Conservation (phyloP, 2,329 filamentous ascomycete species). For the Corynespora cassiicola region DNA sequence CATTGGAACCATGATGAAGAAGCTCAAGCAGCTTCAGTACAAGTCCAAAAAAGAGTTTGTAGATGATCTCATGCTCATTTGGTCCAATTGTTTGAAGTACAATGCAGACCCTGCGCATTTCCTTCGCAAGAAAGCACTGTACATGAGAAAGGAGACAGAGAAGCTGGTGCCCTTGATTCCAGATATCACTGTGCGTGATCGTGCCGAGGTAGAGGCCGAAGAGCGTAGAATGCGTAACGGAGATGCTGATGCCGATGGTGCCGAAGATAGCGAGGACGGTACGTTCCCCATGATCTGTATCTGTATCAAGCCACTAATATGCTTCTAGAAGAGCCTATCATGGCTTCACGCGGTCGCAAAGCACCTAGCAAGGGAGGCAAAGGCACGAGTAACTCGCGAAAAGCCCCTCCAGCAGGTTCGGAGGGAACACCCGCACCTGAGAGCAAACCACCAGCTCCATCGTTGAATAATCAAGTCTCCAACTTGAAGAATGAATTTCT, state of each 20-base stretch:
- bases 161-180: slow-evolving; percentile 95
- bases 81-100: slow-evolving; percentile 96
- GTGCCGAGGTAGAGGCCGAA: slow-evolving; percentile 83
- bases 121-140: slow-evolving; percentile 88
- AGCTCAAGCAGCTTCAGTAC: slow-evolving; percentile 73
- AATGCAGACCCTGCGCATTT: slow-evolving; percentile 90
- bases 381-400: slow-evolving; percentile 68
- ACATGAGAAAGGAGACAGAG: slow-evolving; percentile 97
- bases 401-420: slow-evolving; percentile 73
- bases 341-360: slow-evolving; percentile 93
- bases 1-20: slow-evolving; percentile 97
- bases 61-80: slow-evolving; percentile 90
- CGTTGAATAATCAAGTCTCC: slow-evolving; percentile 55
- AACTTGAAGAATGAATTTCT: slow-evolving; percentile 60
- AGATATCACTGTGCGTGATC: slow-evolving; percentile 86
- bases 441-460: slow-evolving; percentile 73
- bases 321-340: slow-evolving; percentile 77
- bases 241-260: slow-evolving; percentile 80
- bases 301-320: background rate
- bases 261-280: slow-evolving; percentile 88
- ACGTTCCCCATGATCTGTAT: slow-evolving; percentile 27
- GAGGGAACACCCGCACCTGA: slow-evolving; percentile 82
- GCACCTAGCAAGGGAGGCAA: slow-evolving; percentile 80
- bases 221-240: slow-evolving; percentile 80
- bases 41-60: slow-evolving; percentile 88